Evolutionary conservation across 2,329 filamentous ascomycete species (phyloP).

Genomic region (Aphanocladium album): DNA sequence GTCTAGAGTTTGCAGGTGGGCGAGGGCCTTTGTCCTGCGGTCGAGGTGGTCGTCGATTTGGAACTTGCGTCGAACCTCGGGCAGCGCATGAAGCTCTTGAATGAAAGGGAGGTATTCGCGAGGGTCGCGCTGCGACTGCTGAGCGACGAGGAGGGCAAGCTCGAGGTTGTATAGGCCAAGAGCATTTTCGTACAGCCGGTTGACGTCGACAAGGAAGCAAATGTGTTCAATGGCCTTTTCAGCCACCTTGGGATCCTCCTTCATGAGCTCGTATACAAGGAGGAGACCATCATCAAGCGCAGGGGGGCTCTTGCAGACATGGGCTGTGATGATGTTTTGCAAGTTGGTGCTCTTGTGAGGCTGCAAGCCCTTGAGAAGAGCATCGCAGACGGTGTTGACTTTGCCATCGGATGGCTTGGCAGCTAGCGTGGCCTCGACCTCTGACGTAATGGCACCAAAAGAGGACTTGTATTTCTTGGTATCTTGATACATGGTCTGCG

Average conservation of each 20-base stretch:
- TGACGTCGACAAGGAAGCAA: slow-evolving; percentile 92
- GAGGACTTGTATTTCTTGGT: slow-evolving; percentile 50
- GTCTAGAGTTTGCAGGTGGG: slow-evolving; percentile 67
- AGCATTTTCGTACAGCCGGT: slow-evolving; percentile 84
- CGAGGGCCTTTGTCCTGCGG: slow-evolving; percentile 70
- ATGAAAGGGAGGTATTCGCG: slow-evolving; percentile 94
- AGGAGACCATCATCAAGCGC: slow-evolving; percentile 79
- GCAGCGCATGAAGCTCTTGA: slow-evolving; percentile 73
- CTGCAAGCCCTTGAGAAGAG: slow-evolving; percentile 65
- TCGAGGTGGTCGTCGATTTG: slow-evolving; percentile 85
- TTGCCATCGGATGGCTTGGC: slow-evolving; percentile 44
- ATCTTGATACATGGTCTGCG: slow-evolving; percentile 88
- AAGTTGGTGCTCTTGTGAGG: slow-evolving; percentile 59
- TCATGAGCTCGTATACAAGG: slow-evolving; percentile 71
- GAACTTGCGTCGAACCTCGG: slow-evolving; percentile 67
- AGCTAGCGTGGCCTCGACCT: slow-evolving; percentile 14
- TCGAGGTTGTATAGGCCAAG: slow-evolving; percentile 89
- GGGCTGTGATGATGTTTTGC: slow-evolving; percentile 89
- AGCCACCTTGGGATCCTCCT: slow-evolving; percentile 63
- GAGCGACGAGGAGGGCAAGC: slow-evolving; percentile 82
- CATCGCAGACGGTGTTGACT: slow-evolving; percentile 83
- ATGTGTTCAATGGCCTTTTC: slow-evolving; percentile 94
- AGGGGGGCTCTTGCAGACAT: slow-evolving; percentile 89
- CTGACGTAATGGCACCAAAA: slow-evolving; percentile 7
- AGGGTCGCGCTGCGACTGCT: slow-evolving; percentile 93